phyloP scores from a whole-genome alignment of 2,329 filamentous ascomycete species.

The Lecanicillium sp. region DNA sequence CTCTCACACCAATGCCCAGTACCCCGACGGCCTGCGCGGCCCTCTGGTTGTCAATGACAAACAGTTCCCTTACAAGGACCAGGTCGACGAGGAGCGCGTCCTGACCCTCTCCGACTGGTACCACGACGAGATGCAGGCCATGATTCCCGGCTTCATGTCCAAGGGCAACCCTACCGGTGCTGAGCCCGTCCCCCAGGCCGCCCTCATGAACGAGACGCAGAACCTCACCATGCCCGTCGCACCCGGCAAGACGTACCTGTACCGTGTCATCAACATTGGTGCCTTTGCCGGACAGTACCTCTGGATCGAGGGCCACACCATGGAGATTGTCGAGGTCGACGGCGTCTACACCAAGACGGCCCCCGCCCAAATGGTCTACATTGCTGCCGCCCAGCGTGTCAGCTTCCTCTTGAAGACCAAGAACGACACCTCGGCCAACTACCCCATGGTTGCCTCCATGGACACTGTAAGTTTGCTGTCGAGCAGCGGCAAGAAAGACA shows the following conservation, averaged over 20 bases:
- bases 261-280: conserved; percentile 67
- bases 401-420: conserved; percentile 58
- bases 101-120: conserved; percentile 68
- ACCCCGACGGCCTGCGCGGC: conserved; percentile 63
- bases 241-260: conserved; percentile 64
- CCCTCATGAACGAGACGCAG: conserved; percentile 65
- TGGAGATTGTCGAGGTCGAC: conserved; percentile 67
- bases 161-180: conserved; percentile 51
- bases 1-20: conserved; percentile 61
- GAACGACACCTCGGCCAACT: conserved; percentile 57
- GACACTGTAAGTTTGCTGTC: conserved; percentile 45
- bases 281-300: conserved; percentile 64
- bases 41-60: conserved; percentile 61
- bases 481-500: background rate
- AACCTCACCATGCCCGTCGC: conserved; percentile 53
- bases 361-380: conserved; percentile 57
- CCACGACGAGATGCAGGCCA: conserved; percentile 48
- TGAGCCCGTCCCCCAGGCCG: conserved; percentile 61
- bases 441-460: conserved; percentile 63
- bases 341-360: conserved; percentile 60
- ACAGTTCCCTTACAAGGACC: conserved; percentile 47
- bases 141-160: conserved; percentile 44
- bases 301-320: conserved; percentile 61
- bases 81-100: conserved; percentile 58
- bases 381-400: conserved; percentile 62